Conservation (phyloP, 208 protist species). For the Angomonas deanei region DNA sequence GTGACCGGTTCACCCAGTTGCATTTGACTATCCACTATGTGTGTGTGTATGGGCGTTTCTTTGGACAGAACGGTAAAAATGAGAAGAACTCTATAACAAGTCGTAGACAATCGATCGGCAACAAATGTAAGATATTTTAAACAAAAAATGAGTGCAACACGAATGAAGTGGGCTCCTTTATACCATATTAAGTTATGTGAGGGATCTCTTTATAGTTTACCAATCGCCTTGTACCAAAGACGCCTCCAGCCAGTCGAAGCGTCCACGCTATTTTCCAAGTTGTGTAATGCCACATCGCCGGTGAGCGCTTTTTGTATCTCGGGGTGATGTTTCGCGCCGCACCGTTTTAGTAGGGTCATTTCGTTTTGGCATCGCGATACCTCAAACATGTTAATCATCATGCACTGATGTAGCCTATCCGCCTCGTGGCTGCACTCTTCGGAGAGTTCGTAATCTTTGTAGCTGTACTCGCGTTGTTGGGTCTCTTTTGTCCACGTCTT, state of each 20-base stretch:
- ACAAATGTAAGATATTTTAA: background rate
- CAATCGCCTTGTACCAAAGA: slow-evolving; percentile 79
- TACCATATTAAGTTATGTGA: too few relatives aligned
- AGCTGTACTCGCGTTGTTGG: slow-evolving; percentile 36
- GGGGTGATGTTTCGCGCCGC: slow-evolving; percentile 46
- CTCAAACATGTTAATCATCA: slow-evolving; percentile 90
- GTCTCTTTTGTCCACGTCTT: slow-evolving; percentile 61
- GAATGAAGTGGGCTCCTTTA: slow-evolving; percentile 1
- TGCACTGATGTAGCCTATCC: slow-evolving; percentile 81
- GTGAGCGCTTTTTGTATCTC: slow-evolving; percentile 43
- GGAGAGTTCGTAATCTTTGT: slow-evolving; percentile 55
- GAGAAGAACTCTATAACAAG: background rate
- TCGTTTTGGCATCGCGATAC: slow-evolving; percentile 56
- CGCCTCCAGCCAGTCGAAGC: slow-evolving; percentile 48
- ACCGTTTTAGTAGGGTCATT: slow-evolving; percentile 77
- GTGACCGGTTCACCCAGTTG: slow-evolving; percentile 14
- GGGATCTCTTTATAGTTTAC: slow-evolving; percentile 65
- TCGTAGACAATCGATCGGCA: background rate
- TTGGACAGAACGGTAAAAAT: too few relatives aligned
- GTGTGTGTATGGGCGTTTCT: background rate
- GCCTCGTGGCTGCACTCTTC: slow-evolving; percentile 55
- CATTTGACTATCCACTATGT: slow-evolving; percentile 13
- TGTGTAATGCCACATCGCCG: slow-evolving; percentile 46
- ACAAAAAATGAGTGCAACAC: too few relatives aligned
- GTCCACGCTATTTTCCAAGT: slow-evolving; percentile 31